These are phyloP conservation scores for Komagataella ulmi DNA, from an alignment of 805 yeast species.

Conservation along the genomic window DNA sequence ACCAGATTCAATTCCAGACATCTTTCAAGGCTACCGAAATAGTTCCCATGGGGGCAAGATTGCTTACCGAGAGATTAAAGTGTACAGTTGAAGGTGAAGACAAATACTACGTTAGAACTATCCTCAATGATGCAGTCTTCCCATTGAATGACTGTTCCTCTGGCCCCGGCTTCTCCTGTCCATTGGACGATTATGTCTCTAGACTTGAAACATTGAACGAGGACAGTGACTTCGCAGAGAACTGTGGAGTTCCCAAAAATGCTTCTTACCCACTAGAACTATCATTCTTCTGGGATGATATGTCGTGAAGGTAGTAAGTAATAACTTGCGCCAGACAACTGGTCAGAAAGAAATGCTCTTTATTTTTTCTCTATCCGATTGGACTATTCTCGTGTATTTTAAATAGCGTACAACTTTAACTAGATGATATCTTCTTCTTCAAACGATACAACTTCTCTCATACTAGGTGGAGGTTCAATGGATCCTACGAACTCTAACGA, in stretches of 20 bases:
- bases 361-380: no score
- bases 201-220: neutral
- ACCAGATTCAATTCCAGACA: slow-evolving; percentile 28
- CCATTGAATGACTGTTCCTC: slow-evolving; percentile 32
- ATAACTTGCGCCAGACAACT: neutral
- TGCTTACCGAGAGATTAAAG: slow-evolving; percentile 33
- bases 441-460: slow-evolving; percentile 18
- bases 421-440: neutral
- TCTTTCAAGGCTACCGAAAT: slow-evolving; percentile 29
- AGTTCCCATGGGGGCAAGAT: slow-evolving; percentile 45
- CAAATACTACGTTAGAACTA: slow-evolving; percentile 26
- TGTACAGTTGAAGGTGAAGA: slow-evolving; percentile 17
- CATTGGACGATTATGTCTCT: slow-evolving; percentile 13
- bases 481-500: slow-evolving; percentile 62
- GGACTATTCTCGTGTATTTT: neutral
- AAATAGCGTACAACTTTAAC: neutral
- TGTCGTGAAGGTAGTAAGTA: neutral
- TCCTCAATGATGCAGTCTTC: slow-evolving; percentile 40
- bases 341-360: neutral
- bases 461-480: slow-evolving; percentile 70
- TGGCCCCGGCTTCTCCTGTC: slow-evolving; percentile 44
- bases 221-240: neutral
- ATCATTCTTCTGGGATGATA: neutral
- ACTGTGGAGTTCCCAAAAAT: neutral
- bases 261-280: neutral